phyloP scores from a whole-genome alignment of 805 yeast genomes.

The Ogataea chonburiensis region DNA sequence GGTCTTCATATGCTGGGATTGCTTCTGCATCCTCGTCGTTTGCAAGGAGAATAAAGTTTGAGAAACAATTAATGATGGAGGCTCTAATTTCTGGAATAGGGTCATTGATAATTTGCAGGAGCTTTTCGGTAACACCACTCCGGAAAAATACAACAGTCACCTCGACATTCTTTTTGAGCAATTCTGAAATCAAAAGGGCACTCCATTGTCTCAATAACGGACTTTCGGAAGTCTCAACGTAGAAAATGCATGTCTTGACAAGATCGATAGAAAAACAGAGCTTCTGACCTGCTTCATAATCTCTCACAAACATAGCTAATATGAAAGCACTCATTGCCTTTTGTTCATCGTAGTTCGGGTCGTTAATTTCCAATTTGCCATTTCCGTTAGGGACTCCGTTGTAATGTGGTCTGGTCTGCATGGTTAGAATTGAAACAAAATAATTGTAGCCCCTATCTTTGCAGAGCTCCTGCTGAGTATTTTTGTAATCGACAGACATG shows the following conservation, averaged over 20 bases:
- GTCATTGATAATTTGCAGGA: slow-evolving; percentile 65
- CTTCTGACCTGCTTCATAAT: slow-evolving; percentile 75
- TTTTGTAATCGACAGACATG: slow-evolving; percentile 89
- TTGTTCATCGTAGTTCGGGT: slow-evolving; percentile 70
- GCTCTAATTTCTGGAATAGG: slow-evolving; percentile 96
- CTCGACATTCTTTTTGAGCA: slow-evolving; percentile 70
- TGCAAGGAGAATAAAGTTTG: slow-evolving; percentile 54
- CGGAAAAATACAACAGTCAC: slow-evolving; percentile 70
- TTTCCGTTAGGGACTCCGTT: slow-evolving; percentile 6
- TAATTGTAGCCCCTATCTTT: slow-evolving; percentile 90
- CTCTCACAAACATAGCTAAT: slow-evolving; percentile 77
- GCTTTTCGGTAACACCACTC: slow-evolving; percentile 56
- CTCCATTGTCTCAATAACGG: slow-evolving; percentile 95
- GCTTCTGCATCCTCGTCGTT: slow-evolving; percentile 38
- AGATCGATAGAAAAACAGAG: slow-evolving; percentile 75
- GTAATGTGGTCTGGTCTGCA: slow-evolving; percentile 29
- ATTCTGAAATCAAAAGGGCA: slow-evolving; percentile 69
- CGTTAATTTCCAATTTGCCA: slow-evolving; percentile 29
- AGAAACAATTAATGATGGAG: slow-evolving; percentile 71
- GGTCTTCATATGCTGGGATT: slow-evolving; percentile 34
- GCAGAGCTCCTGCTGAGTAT: slow-evolving; percentile 87
- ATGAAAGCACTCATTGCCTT: slow-evolving; percentile 96
- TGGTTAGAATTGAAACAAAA: slow-evolving; percentile 73
- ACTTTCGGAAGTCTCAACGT: slow-evolving; percentile 70
- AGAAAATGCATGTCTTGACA: slow-evolving; percentile 61